These are phyloP conservation scores for Ilex paraguariensis DNA, from an alignment of 305 asterid species.

Conservation along the genomic window DNA sequence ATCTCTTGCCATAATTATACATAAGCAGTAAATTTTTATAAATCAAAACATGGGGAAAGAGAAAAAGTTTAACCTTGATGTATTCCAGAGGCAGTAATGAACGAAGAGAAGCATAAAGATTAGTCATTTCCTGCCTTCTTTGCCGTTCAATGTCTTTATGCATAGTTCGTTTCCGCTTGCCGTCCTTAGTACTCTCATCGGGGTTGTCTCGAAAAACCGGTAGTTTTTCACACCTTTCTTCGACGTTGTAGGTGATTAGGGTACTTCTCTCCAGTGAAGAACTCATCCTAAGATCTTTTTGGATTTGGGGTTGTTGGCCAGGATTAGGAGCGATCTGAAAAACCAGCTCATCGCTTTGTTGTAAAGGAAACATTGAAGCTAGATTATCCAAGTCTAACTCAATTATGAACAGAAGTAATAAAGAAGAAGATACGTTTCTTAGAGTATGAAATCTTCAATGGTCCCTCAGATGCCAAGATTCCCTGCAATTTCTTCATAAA, in stretches of 20 bases:
- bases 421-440: slow-evolving; percentile 14
- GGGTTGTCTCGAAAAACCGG: neutral
- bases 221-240: neutral
- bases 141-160: slow-evolving; percentile 70
- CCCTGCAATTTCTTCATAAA: slow-evolving; percentile 10
- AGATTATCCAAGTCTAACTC: neutral
- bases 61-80: slow-evolving; percentile 37
- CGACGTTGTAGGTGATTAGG: neutral
- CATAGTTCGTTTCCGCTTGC: slow-evolving; percentile 28
- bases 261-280: neutral
- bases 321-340: slow-evolving; percentile 11
- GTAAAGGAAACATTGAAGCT: slow-evolving; percentile 22
- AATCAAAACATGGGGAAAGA: neutral
- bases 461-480: slow-evolving; percentile 12
- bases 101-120: slow-evolving; percentile 56
- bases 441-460: slow-evolving; percentile 22
- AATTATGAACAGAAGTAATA: neutral
- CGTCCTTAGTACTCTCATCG: slow-evolving; percentile 3
- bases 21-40: neutral
- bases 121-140: slow-evolving; percentile 67
- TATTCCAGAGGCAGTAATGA: slow-evolving; percentile 59
- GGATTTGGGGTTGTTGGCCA: slow-evolving; percentile 15
- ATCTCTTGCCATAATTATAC: too few species aligned
- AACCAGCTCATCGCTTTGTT: slow-evolving; percentile 15
- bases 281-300: slow-evolving; percentile 10